These are phyloP conservation scores for Scenedesmus sp. DNA, from an alignment of 163 green algal species.

Conservation along the genomic window DNA sequence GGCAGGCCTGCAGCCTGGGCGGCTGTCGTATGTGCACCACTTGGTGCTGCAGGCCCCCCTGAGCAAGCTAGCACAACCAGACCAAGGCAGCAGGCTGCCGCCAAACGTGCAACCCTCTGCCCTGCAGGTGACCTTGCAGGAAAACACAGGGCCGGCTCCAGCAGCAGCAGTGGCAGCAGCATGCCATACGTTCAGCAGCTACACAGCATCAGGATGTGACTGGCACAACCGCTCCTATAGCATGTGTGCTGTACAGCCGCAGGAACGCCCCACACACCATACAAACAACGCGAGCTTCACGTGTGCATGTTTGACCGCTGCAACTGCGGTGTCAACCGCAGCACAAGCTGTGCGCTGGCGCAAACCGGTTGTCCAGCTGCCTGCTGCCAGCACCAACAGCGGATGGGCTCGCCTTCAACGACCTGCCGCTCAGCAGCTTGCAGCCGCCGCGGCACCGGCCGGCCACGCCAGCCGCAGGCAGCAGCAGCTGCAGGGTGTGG, in stretches of 20 bases:
- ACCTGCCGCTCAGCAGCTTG: neutral
- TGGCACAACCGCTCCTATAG: too few species aligned
- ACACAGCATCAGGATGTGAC: too few species aligned
- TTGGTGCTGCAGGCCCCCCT: neutral
- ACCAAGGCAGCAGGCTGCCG: conserved; percentile 14
- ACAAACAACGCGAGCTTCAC: too few species aligned
- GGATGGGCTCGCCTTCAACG: conserved; percentile 9
- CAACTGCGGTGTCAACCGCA: too few species aligned
- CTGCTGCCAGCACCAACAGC: conserved; percentile 3
- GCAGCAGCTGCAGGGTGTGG: conserved; percentile 51
- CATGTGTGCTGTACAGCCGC: too few species aligned
- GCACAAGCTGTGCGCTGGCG: conserved; percentile 35
- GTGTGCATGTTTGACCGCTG: too few species aligned
- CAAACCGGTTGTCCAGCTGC: conserved; percentile 22
- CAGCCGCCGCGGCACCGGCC: conserved; percentile 11
- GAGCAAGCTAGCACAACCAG: conserved; percentile 36
- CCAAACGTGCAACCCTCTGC: conserved; percentile 40
- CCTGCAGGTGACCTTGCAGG: conserved; percentile 22
- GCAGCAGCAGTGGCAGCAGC: neutral
- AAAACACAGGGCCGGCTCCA: neutral
- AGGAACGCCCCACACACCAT: too few species aligned
- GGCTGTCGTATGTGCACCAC: conserved; percentile 24
- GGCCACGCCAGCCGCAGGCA: neutral
- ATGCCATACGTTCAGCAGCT: neutral
- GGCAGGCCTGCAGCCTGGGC: neutral